Evolutionary conservation across 495 filamentous ascomycete species (phyloP).

Genomic region (Antarctomyces pellizariae): DNA sequence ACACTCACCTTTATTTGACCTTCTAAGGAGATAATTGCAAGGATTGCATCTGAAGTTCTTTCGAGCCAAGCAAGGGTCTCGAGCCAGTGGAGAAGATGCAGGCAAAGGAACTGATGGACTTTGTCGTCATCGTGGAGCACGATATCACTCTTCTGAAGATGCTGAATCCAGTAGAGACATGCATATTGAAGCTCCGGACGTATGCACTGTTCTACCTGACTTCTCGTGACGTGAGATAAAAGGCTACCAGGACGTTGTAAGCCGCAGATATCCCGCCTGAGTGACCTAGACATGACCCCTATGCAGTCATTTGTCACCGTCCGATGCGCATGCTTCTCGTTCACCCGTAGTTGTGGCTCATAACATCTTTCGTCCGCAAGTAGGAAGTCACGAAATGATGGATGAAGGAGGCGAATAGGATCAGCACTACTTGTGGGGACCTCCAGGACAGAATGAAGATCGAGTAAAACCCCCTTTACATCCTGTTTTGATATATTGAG

Average conservation of each 20-base stretch:
- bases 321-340: slow-evolving; percentile 16
- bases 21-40: slow-evolving; percentile 2
- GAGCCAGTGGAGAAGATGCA: slow-evolving; percentile 4
- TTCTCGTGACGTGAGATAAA: slow-evolving; percentile 7
- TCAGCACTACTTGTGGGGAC: slow-evolving; percentile 11
- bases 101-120: slow-evolving; percentile 1
- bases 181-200: slow-evolving; percentile 11
- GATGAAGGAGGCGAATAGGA: slow-evolving; percentile 21
- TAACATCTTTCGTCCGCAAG: slow-evolving; percentile 14
- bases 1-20: not conserved
- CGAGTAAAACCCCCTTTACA: slow-evolving; percentile 8
- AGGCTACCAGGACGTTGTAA: slow-evolving; percentile 13
- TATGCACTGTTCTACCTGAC: slow-evolving; percentile 5
- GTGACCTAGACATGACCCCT: slow-evolving; percentile 12
- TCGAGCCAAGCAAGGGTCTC: slow-evolving; percentile 2
- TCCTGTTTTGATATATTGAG: slow-evolving; percentile 4
- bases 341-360: slow-evolving; percentile 16
- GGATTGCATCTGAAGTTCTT: slow-evolving; percentile 3
- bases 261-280: slow-evolving; percentile 19
- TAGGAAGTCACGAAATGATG: slow-evolving; percentile 30
- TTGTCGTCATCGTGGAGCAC: slow-evolving; percentile 1
- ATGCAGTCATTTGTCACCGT: slow-evolving; percentile 16
- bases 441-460: slow-evolving; percentile 16
- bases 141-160: slow-evolving; percentile 3
- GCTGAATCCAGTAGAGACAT: slow-evolving; percentile 7